Evolutionary conservation across 352 stramenopile species (phyloP).

Genomic region (Phytopythium kandeliae): DNA sequence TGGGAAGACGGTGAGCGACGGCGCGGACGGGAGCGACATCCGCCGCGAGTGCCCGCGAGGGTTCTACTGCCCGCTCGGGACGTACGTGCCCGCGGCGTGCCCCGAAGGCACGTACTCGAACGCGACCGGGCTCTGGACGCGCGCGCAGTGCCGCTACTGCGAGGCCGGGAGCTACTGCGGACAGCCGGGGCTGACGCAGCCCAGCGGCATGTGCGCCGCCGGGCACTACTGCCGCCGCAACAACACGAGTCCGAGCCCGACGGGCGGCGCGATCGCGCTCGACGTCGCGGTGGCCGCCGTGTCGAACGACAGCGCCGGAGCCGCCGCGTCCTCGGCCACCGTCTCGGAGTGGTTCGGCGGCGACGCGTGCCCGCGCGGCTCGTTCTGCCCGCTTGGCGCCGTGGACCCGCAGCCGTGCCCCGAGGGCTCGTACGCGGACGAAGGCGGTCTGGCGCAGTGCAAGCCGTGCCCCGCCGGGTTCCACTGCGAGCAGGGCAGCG

Average conservation of each 20-base stretch:
- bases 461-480: conserved; percentile 29
- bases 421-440: conserved; percentile 36
- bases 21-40: conserved; percentile 13
- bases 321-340: background rate
- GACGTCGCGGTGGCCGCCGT: conserved; percentile 4
- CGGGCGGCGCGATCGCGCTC: conserved; percentile 19
- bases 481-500: conserved; percentile 42
- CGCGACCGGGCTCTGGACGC: conserved; percentile 27
- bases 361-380: conserved; percentile 34
- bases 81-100: conserved; percentile 52
- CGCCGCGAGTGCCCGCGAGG: conserved; percentile 54
- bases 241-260: conserved; percentile 34
- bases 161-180: conserved; percentile 46
- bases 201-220: conserved; percentile 27
- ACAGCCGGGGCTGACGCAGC: conserved; percentile 21
- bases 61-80: conserved; percentile 71
- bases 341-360: conserved; percentile 18
- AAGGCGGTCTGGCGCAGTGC: conserved; percentile 19
- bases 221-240: conserved; percentile 53
- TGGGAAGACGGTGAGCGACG: conserved; percentile 17
- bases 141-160: conserved; percentile 51
- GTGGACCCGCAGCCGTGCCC: conserved; percentile 23
- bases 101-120: conserved; percentile 61
- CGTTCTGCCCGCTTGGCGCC: conserved; percentile 45
- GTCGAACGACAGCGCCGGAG: background rate